Evolutionary conservation across 768 basidiomycete genomes (phyloP).

Genomic region (Pilatotrama ljubarskyi): DNA sequence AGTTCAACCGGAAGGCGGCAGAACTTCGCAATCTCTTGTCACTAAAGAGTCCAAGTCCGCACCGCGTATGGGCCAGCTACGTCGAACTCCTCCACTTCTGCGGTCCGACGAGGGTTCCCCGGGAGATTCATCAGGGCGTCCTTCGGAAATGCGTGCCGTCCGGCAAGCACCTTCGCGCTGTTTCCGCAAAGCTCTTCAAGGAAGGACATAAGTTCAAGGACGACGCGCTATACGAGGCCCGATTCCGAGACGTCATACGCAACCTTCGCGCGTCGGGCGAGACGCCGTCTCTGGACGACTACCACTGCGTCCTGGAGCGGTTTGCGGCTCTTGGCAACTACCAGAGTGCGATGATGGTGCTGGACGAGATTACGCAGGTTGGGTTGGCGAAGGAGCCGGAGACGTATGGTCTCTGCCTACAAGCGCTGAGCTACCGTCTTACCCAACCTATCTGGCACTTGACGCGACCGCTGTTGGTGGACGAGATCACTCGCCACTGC

Average conservation of each 20-base stretch:
- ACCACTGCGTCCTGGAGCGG: conserved; percentile 71
- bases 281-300: conserved; percentile 57
- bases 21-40: conserved; percentile 6
- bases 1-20: not conserved
- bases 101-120: conserved; percentile 52
- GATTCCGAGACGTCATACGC: conserved; percentile 65
- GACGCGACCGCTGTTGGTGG: conserved; percentile 37
- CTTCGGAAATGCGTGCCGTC: conserved; percentile 65
- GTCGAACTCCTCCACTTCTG: conserved; percentile 51
- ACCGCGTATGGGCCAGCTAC: conserved; percentile 60
- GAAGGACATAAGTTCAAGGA: conserved; percentile 26
- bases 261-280: conserved; percentile 62
- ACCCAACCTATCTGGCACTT: conserved; percentile 52
- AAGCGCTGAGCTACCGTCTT: conserved; percentile 69
- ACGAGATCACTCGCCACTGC: conserved; percentile 49
- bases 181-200: conserved; percentile 43
- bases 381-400: conserved; percentile 50
- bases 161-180: conserved; percentile 44
- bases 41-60: not conserved
- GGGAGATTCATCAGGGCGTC: conserved; percentile 67
- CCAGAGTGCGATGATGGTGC: conserved; percentile 57
- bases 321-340: conserved; percentile 78
- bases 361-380: conserved; percentile 51
- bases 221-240: conserved; percentile 62
- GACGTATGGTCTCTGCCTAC: conserved; percentile 65